Evolutionary conservation across 2,329 filamentous ascomycete genomes (phyloP).

Genomic region (Clarireedia homoeocarpa): DNA sequence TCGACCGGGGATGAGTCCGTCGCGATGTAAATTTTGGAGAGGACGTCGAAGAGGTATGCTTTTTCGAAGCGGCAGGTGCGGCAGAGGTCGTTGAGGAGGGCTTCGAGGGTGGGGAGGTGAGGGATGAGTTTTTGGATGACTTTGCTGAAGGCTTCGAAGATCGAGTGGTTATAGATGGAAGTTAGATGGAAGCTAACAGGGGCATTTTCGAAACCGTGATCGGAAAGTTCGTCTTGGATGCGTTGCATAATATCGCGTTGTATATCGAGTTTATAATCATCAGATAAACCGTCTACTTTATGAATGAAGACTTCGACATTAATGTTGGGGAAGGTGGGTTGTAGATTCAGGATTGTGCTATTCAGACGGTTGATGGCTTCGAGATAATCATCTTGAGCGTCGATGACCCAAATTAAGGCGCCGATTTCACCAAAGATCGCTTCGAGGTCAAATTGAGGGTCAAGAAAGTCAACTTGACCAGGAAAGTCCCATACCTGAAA

Average conservation of each 20-base stretch:
- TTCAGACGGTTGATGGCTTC: slow-evolving; percentile 85
- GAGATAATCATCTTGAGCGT: slow-evolving; percentile 95
- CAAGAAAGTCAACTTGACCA: slow-evolving; percentile 87
- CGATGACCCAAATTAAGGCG: slow-evolving; percentile 95
- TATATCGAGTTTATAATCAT: slow-evolving; percentile 93
- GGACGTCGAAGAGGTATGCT: slow-evolving; percentile 93
- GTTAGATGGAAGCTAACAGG: slow-evolving; percentile 94
- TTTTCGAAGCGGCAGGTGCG: slow-evolving; percentile 95
- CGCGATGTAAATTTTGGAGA: slow-evolving; percentile 97
- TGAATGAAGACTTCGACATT: slow-evolving; percentile 99
- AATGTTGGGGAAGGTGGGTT: slow-evolving; percentile 83
- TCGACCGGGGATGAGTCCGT: slow-evolving; percentile 90
- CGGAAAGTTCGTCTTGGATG: slow-evolving; percentile 91
- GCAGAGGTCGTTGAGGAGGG: slow-evolving; percentile 87
- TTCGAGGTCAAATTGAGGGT: slow-evolving; percentile 82
- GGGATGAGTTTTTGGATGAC: slow-evolving; percentile 97
- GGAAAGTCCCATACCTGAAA: slow-evolving; percentile 98
- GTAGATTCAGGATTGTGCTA: slow-evolving; percentile 79
- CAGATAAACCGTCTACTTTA: slow-evolving; percentile 95
- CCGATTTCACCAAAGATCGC: slow-evolving; percentile 92
- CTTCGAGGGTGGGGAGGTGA: slow-evolving; percentile 84
- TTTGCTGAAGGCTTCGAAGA: slow-evolving; percentile 97
- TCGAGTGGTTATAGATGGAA: slow-evolving; percentile 96
- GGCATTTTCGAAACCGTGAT: slow-evolving; percentile 87
- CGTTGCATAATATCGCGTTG: slow-evolving; percentile 94